Conservation (phyloP, 331 rosid genomes). For the Acacia concinna region DNA sequence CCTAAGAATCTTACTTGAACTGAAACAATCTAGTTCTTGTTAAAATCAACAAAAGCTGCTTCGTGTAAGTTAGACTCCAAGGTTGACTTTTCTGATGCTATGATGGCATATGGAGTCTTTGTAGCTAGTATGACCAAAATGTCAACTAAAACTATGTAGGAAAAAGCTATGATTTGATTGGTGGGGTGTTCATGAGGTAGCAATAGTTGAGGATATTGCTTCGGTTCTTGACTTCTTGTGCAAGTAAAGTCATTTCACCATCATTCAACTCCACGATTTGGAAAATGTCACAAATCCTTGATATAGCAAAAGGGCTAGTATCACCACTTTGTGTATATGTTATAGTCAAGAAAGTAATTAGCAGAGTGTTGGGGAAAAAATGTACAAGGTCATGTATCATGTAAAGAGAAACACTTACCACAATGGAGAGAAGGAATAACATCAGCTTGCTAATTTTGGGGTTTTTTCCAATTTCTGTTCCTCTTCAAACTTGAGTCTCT, state of each 20-base stretch:
- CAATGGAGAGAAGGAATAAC: neutral
- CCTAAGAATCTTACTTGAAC: neutral
- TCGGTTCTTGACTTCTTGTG: neutral
- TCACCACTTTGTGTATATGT: neutral
- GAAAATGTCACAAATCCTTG: neutral
- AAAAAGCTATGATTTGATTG: neutral
- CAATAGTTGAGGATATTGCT: neutral
- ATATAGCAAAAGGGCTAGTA: neutral
- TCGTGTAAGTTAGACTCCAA: neutral
- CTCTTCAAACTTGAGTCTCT: too few species aligned
- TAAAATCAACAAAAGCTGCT: neutral
- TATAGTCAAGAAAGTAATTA: too few species aligned
- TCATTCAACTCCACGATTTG: neutral
- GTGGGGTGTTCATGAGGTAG: neutral
- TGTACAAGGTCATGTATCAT: too few species aligned
- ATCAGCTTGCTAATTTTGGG: too few species aligned
- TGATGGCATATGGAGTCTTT: neutral
- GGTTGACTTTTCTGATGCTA: neutral
- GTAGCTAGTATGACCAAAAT: neutral
- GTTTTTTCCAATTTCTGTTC: too few species aligned
- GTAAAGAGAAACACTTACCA: neutral
- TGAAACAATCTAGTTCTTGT: neutral
- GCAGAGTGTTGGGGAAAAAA: too few species aligned
- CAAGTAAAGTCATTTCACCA: neutral
- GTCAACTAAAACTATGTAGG: neutral